These are phyloP conservation scores for Trichophyton equinum DNA, from an alignment of 2,329 filamentous ascomycete genomes.

Conservation along the genomic window DNA sequence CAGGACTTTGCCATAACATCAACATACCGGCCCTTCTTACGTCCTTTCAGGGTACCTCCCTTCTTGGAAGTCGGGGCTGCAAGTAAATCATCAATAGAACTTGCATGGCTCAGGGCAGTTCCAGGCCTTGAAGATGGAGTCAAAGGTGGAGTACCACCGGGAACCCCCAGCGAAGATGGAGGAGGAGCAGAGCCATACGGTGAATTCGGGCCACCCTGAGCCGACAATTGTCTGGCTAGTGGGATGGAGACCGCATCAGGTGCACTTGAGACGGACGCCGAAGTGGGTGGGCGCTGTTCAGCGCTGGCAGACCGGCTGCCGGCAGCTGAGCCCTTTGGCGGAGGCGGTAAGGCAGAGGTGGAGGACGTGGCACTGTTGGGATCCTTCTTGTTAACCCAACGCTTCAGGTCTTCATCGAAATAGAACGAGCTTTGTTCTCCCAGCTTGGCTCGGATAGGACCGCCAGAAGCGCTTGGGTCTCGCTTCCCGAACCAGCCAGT, in stretches of 20 bases:
- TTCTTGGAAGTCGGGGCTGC: slow-evolving; percentile 61
- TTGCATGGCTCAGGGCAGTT: slow-evolving; percentile 82
- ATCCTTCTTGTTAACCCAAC: slow-evolving; percentile 95
- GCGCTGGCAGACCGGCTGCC: slow-evolving; percentile 43
- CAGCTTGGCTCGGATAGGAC: slow-evolving; percentile 78
- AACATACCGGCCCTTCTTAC: slow-evolving; percentile 80
- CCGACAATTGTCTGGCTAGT: background rate
- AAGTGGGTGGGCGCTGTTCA: slow-evolving; percentile 39
- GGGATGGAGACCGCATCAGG: slow-evolving; percentile 12
- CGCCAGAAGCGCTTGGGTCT: slow-evolving; percentile 46
- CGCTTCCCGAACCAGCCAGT: slow-evolving; percentile 65
- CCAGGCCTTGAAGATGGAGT: slow-evolving; percentile 56
- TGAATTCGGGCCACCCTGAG: slow-evolving; percentile 7
- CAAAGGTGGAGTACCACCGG: slow-evolving; percentile 23
- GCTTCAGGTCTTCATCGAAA: slow-evolving; percentile 90
- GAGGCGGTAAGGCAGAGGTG: slow-evolving; percentile 60
- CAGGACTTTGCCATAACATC: slow-evolving; percentile 73
- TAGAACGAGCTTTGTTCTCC: slow-evolving; percentile 88
- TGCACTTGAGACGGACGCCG: slow-evolving; percentile 9
- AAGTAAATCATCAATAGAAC: slow-evolving; percentile 84
- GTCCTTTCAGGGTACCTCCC: slow-evolving; percentile 49
- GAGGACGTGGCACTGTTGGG: slow-evolving; percentile 48
- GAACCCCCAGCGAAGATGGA: slow-evolving; percentile 12
- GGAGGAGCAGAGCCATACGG: slow-evolving; percentile 17
- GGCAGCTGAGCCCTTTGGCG: slow-evolving; percentile 49